Percentiles rank a stretch among this genome's conserved stretches.
Evolutionary conservation across 148 eudicot species (phyloP).

Genomic region (Suaeda aralocaspica): DNA sequence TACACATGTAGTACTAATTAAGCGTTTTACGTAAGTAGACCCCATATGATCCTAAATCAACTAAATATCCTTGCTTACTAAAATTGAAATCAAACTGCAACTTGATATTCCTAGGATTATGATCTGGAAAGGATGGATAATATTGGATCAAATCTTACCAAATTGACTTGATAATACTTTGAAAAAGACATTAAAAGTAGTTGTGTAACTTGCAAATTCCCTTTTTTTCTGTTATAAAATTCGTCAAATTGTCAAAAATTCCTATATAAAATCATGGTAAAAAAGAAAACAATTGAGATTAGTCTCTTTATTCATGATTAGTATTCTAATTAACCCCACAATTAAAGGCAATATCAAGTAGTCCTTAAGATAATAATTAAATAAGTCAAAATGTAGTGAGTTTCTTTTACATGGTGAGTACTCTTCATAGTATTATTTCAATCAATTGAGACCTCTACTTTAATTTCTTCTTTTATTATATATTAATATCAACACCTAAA

Average conservation of each 20-base stretch:
- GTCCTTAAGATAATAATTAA: background rate
- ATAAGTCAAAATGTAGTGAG: constrained; percentile 1
- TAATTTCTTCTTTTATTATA: background rate
- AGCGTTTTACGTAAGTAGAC: background rate
- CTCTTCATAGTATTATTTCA: background rate
- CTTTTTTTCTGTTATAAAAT: no score
- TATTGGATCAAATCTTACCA: constrained; percentile 9
- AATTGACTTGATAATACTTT: background rate
- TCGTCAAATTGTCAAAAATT: background rate
- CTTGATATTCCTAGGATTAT: background rate
- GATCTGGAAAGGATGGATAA: constrained; percentile 1
- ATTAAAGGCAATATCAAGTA: background rate
- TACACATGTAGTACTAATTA: no score
- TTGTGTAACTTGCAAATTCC: constrained; percentile 9
- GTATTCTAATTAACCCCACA: constrained; percentile 1
- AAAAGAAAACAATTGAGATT: background rate
- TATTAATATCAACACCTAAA: background rate
- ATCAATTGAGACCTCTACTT: constrained; percentile 5
- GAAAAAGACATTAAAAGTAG: constrained; percentile 9
- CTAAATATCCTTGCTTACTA: background rate
- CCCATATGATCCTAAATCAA: background rate
- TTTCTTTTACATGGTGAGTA: background rate
- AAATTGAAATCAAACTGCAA: background rate
- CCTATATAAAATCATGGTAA: background rate
- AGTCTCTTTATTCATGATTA: constrained; percentile 1